Base-by-base conservation (phyloP, 805 yeast genomes). In the Suhomyces xylopsoci region DNA sequence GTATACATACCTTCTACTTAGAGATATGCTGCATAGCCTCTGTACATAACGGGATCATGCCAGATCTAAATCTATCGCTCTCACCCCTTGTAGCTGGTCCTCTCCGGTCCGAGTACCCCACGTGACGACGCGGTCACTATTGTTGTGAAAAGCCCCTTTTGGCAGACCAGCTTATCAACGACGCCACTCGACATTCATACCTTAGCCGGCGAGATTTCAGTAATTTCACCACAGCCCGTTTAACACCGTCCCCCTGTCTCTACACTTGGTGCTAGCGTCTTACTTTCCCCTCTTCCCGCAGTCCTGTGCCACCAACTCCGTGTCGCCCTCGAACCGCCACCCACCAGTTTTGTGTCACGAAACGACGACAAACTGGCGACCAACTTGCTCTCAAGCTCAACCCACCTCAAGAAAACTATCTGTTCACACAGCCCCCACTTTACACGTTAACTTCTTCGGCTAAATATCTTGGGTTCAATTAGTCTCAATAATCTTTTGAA, bases 111-210 rank as follows among this genome's bases (percentile, higher is more conserved):
- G 24, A 5, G 6, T n/a, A 14, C 7, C 20, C 24, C 42, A 38
- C 42, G 42, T 38, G 42, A 38, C 42, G 19, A 36, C 41, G 41
- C 41, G 42, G 42, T 38, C 22, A 17, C n/a, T 8, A 38, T 38
- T 44, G 47, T 44, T 44, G 10, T 26, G 47, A 44, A 25, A 26
- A 32, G 47, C 47, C 47, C 47, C 47, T 25, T 44, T 44, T 44
- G 36, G 38, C 19, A 14, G 47, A 44, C 47, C 47, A 38, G 42
- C 42, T 38, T 38, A 38, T 38, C 42, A 17, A 19, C 42, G 24
- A 38, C 42, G 20, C 24, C 42, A 19, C 42, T 19, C 42, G 24
- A 38, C 24, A 10, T 38, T 38, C 24, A 19, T 19, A 17, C 24
- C 36, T 5, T 32, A 32, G 36, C 36, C 36, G 15, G 9, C 17